These are phyloP conservation scores for Saccharomyces hybrid DNA, from an alignment of 1,139 yeast species.

Conservation along the genomic window DNA sequence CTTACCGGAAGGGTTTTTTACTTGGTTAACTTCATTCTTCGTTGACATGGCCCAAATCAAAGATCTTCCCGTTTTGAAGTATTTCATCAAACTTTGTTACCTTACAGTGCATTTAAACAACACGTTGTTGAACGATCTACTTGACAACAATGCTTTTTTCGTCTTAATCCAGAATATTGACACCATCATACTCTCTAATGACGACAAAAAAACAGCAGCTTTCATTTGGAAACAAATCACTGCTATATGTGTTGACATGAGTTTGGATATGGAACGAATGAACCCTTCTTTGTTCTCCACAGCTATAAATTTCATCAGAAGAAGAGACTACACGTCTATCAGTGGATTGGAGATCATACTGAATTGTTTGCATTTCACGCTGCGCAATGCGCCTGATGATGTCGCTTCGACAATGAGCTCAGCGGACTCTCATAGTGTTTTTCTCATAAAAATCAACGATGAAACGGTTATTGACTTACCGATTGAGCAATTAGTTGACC, in stretches of 20 bases:
- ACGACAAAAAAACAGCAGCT: slow-evolving; percentile 2
- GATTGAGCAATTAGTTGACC: slow-evolving; percentile 10
- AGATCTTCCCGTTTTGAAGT: slow-evolving; percentile 20
- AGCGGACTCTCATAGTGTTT: slow-evolving; percentile 3
- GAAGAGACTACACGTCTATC: slow-evolving; percentile 1
- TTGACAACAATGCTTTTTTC: slow-evolving; percentile 2
- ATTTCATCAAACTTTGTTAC: slow-evolving; percentile 17
- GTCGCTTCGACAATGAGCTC: neutral
- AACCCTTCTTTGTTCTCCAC: slow-evolving; percentile 3
- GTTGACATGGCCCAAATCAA: slow-evolving; percentile 4
- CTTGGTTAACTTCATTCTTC: slow-evolving; percentile 20
- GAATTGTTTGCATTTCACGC: slow-evolving; percentile 1
- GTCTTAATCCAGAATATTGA: slow-evolving; percentile 1
- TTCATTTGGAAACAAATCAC: slow-evolving; percentile 2
- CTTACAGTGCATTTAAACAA: slow-evolving; percentile 6
- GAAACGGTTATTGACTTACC: slow-evolving; percentile 3
- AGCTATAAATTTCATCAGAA: slow-evolving; percentile 2
- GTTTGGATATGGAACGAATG: neutral
- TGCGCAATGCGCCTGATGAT: neutral
- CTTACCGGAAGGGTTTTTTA: slow-evolving; percentile 14
- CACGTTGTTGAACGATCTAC: slow-evolving; percentile 1
- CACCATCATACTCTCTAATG: neutral
- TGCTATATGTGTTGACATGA: slow-evolving; percentile 1
- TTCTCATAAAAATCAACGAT: neutral
- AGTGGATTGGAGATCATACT: slow-evolving; percentile 6